Percentiles rank a stretch among this genome's conserved stretches.
These are phyloP conservation scores for Cystobasidium ongulense DNA, from an alignment of 768 basidiomycete genomes.

Conservation along the genomic window DNA sequence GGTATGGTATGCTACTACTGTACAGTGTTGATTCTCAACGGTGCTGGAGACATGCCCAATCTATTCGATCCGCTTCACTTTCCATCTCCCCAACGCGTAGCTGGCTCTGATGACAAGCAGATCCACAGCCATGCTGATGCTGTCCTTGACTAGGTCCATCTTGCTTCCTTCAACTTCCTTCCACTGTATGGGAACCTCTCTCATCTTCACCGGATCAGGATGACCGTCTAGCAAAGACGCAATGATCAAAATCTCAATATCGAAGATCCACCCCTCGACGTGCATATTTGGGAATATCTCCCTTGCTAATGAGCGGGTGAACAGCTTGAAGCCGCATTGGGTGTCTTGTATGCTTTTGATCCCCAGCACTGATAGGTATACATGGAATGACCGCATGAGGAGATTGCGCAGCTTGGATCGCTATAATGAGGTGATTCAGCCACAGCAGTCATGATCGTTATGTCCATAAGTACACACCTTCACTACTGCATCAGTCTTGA, in stretches of 20 bases:
- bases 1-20: background rate
- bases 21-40: no score
- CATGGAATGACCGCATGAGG: conserved; percentile 88
- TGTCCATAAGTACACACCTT: conserved; percentile 55
- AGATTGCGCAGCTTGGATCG: conserved; percentile 80
- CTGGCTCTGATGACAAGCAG: conserved; percentile 75
- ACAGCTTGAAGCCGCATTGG: conserved; percentile 95
- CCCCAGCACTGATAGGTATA: conserved; percentile 76
- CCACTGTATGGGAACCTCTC: conserved; percentile 83
- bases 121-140: conserved; percentile 81
- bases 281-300: conserved; percentile 79
- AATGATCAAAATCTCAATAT: conserved; percentile 81
- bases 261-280: conserved; percentile 77
- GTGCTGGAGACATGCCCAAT: no score
- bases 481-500: conserved; percentile 83
- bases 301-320: conserved; percentile 70
- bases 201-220: conserved; percentile 60
- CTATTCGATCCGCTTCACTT: conserved; percentile 1
- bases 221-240: conserved; percentile 46
- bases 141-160: conserved; percentile 72
- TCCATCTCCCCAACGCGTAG: conserved; percentile 66
- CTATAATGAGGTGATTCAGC: conserved; percentile 48
- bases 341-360: conserved; percentile 87
- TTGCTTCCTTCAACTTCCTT: conserved; percentile 90
- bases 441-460: background rate